Conservation (phyloP, 1,139 yeast species). For the Taphrina confusa region DNA sequence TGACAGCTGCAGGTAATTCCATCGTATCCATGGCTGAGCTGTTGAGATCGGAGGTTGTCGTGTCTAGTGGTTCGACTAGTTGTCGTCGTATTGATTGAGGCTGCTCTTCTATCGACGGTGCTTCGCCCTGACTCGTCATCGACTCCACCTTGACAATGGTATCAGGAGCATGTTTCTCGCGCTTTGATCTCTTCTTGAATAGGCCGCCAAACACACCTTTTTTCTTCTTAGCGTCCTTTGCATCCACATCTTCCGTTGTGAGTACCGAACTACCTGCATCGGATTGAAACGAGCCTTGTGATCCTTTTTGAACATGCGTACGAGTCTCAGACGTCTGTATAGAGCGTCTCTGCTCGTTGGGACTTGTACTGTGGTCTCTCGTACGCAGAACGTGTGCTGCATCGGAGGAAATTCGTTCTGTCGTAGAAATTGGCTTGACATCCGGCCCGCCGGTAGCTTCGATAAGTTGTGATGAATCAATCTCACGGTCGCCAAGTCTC, state of each 20-base stretch:
- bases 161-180: neutral
- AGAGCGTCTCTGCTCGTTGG: neutral
- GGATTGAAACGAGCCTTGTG: neutral
- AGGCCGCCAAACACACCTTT: slow-evolving; percentile 32
- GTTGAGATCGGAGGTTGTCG: neutral
- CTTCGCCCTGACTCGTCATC: neutral
- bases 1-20: slow-evolving; percentile 16
- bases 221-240: slow-evolving; percentile 23
- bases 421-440: neutral
- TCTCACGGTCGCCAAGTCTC: slow-evolving; percentile 1
- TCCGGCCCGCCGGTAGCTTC: neutral
- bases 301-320: neutral
- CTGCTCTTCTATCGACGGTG: neutral
- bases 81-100: neutral
- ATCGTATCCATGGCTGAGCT: neutral
- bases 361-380: too few relatives aligned
- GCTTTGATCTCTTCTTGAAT: slow-evolving; percentile 25
- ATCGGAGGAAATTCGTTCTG: neutral
- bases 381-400: too few relatives aligned
- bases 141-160: neutral
- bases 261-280: slow-evolving; percentile 2
- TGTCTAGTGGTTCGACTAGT: neutral
- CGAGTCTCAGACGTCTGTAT: neutral
- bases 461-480: neutral
- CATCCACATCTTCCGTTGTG: slow-evolving; percentile 1